These are phyloP conservation scores for Letharia lupina DNA, from an alignment of 495 filamentous ascomycete species.

Conservation along the genomic window DNA sequence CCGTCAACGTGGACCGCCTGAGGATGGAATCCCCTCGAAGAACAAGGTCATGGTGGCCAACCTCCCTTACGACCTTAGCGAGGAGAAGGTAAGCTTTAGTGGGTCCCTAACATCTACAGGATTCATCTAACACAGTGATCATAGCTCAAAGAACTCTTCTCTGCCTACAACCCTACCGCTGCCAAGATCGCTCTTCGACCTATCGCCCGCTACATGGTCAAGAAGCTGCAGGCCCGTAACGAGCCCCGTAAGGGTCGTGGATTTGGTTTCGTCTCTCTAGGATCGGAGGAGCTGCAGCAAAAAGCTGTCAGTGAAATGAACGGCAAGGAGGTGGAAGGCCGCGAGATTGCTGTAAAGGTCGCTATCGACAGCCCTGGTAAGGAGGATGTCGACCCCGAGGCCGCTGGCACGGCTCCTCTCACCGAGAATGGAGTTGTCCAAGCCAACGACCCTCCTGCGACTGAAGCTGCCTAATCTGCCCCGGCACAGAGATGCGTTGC, in stretches of 20 bases:
- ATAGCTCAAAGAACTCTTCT: conserved; percentile 94
- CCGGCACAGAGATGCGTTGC: conserved; percentile 21
- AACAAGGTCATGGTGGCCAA: conserved; percentile 99
- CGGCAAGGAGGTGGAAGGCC: conserved; percentile 94
- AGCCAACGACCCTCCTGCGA: conserved; percentile 34
- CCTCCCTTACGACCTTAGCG: conserved; percentile 92
- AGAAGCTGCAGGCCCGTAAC: conserved; percentile 95
- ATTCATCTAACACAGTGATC: conserved; percentile 35
- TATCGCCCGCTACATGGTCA: conserved; percentile 99
- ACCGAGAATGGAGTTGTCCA: conserved; percentile 37
- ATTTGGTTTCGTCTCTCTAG: conserved; percentile 94
- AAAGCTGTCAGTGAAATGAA: conserved; percentile 98
- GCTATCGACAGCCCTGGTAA: conserved; percentile 99
- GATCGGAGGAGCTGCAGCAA: conserved; percentile 89
- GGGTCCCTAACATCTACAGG: background rate
- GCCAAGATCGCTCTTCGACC: conserved; percentile 98
- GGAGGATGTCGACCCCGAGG: conserved; percentile 73
- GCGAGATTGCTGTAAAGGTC: conserved; percentile 99
- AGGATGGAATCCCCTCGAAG: conserved; percentile 96
- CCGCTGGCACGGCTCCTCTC: conserved; percentile 29
- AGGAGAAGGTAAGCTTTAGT: conserved; percentile 70
- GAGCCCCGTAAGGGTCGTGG: conserved; percentile 99
- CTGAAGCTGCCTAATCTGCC: conserved; percentile 30
- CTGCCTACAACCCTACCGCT: conserved; percentile 75
- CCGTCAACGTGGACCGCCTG: conserved; percentile 83